Evolutionary conservation across 2,329 filamentous ascomycete species (phyloP), one percentile per base, ranked within the genome.

Genomic region (Fusarium sublunatum): DNA sequence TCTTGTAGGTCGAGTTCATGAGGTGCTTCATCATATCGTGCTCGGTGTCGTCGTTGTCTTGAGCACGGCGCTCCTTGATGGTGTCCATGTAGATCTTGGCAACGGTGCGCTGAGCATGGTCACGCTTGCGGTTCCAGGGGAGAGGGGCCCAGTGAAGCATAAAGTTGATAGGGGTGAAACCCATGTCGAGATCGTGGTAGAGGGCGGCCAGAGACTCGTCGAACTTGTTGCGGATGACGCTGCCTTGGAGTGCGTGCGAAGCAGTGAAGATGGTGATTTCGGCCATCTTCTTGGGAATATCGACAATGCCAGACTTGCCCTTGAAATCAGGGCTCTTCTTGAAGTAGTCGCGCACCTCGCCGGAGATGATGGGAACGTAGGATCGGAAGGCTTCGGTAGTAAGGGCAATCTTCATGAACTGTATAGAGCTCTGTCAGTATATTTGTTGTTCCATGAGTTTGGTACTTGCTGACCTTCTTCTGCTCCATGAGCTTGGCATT

Each of bases 401-500:
- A 50, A 93, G 86, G 61, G 89, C 90, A 70, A 90, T 87, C 77
- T 93, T 93, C 87, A 93, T 91, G 73, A 93, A 92, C 89, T 86
- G 58, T 47, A 19, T 13, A n/a, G 8, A 9, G 12, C 3, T 19
- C 5, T 44, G 38, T 74, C 47, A 72, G 65, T 34, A 63, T 46
- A 7, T 15, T 28, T 46, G 15, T 32, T 22, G 13, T 15, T 15
- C 9, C 28, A 6, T 8, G 26, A 3, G 15, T 24, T 28, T 12
- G 6, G 2, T 35, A 10, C 36, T 58, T 50, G 57, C 78, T 62
- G 75, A 93, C 91, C 87, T 94, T 95, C 83, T 96, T 96, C 82
- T 96, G 92, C 80, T 96, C 92, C 92, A 96, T 96, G 73, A 96
- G 85, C 79, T 96, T 96, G 56, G 91, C 83, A 75, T 96, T 96